Evolutionary conservation across 169 alveolate genomes (phyloP).

Genomic region (Cryptosporidium sp.): DNA sequence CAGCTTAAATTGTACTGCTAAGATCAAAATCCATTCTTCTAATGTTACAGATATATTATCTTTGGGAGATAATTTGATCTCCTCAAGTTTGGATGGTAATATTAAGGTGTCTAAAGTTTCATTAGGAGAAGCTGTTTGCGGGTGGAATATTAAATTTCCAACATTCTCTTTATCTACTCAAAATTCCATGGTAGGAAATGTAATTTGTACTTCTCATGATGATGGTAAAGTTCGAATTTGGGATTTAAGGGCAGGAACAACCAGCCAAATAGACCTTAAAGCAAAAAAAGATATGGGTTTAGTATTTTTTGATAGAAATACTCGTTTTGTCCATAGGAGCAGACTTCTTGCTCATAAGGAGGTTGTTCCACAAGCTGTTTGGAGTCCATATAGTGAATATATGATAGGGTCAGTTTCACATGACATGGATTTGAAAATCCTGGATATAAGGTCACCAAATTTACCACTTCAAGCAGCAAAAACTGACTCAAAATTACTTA

Average conservation of each 20-base stretch:
- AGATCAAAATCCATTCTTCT: conserved; percentile 31
- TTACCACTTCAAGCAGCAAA: conserved; percentile 72
- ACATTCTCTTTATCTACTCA: conserved; percentile 36
- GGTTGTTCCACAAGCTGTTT: conserved; percentile 33
- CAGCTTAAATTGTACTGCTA: neutral
- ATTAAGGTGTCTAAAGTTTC: conserved; percentile 28
- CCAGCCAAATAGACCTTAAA: conserved; percentile 34
- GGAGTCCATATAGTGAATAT: conserved; percentile 58
- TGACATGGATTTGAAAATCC: conserved; percentile 46
- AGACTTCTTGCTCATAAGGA: conserved; percentile 60
- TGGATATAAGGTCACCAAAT: conserved; percentile 64
- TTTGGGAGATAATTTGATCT: conserved; percentile 34
- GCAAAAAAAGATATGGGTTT: neutral
- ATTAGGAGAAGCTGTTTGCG: conserved; percentile 40
- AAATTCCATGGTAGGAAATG: conserved; percentile 11
- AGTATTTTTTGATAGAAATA: conserved; percentile 21
- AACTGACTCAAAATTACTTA: conserved; percentile 42
- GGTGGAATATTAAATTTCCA: conserved; percentile 54
- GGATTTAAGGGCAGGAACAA: conserved; percentile 63
- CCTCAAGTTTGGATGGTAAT: conserved; percentile 68
- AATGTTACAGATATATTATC: conserved; percentile 54
- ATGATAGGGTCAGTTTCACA: conserved; percentile 72
- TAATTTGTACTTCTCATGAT: conserved; percentile 72
- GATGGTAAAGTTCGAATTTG: conserved; percentile 73
- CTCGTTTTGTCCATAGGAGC: conserved; percentile 54